These are phyloP conservation scores for Nasturtium officinale DNA, from an alignment of 345 rosid species.

Conservation along the genomic window DNA sequence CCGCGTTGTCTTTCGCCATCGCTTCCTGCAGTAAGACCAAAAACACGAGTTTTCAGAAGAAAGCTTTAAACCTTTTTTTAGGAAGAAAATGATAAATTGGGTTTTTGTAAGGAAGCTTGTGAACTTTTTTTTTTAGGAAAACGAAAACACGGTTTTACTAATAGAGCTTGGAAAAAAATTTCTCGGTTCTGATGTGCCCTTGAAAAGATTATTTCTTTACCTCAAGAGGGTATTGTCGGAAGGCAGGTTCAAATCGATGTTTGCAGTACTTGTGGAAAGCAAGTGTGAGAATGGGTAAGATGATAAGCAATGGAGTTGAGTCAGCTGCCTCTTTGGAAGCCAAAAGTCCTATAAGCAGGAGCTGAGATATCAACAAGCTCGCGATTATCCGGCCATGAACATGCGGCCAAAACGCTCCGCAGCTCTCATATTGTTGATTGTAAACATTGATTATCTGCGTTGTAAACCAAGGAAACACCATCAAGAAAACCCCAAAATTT, in stretches of 20 bases:
- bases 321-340: constrained; percentile 87
- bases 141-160: background rate
- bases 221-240: constrained; percentile 86
- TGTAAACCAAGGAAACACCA: constrained; percentile 21
- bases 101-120: background rate
- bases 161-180: background rate
- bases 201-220: constrained; percentile 42
- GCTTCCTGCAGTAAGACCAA: constrained; percentile 68
- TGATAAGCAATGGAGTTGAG: constrained; percentile 79
- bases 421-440: constrained; percentile 90
- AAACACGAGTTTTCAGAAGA: background rate
- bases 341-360: constrained; percentile 82
- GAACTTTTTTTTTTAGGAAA: background rate
- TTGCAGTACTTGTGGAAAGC: constrained; percentile 92
- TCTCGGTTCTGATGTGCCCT: background rate
- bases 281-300: constrained; percentile 79
- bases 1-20: constrained; percentile 75
- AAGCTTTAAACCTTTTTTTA: background rate
- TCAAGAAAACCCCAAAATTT: background rate
- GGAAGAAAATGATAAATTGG: background rate
- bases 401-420: constrained; percentile 98
- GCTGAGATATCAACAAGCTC: constrained; percentile 86
- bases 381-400: constrained; percentile 85
- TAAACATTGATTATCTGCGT: constrained; percentile 89
- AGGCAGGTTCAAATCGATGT: constrained; percentile 91